phyloP scores from a whole-genome alignment of 495 filamentous ascomycete genomes.

The Hyphodiscus hymeniophilus region DNA sequence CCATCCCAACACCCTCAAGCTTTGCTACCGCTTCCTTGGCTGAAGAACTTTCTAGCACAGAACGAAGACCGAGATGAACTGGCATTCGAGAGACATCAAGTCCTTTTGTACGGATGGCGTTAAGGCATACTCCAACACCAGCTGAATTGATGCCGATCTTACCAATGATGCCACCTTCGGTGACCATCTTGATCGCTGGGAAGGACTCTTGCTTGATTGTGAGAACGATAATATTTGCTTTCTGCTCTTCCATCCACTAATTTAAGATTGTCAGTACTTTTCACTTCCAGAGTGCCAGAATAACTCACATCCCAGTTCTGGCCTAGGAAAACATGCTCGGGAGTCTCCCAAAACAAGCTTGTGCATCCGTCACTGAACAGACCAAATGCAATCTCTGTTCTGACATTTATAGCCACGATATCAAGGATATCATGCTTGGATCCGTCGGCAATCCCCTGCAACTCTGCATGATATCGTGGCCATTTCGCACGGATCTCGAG shows the following conservation, averaged over 20 bases:
- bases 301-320: conserved; percentile 57
- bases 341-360: conserved; percentile 40
- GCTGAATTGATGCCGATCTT: conserved; percentile 60
- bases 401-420: conserved; percentile 56
- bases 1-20: conserved; percentile 46
- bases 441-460: neutral
- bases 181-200: conserved; percentile 30
- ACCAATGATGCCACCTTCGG: conserved; percentile 58
- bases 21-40: conserved; percentile 41
- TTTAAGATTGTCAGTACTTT: neutral
- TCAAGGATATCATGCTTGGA: conserved; percentile 31
- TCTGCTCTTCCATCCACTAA: conserved; percentile 32
- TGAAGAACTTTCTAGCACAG: conserved; percentile 46
- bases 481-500: too few species aligned
- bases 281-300: neutral
- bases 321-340: conserved; percentile 34
- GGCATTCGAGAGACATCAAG: conserved; percentile 44
- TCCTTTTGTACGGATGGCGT: conserved; percentile 48
- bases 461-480: too few species aligned
- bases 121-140: conserved; percentile 47
- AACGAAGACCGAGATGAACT: conserved; percentile 56
- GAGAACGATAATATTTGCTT: conserved; percentile 44
- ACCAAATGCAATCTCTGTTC: conserved; percentile 58
- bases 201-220: conserved; percentile 36
- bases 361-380: conserved; percentile 48